Base-by-base conservation (phyloP, 169 alveolate species). In the Plasmodium falciparum region DNA sequence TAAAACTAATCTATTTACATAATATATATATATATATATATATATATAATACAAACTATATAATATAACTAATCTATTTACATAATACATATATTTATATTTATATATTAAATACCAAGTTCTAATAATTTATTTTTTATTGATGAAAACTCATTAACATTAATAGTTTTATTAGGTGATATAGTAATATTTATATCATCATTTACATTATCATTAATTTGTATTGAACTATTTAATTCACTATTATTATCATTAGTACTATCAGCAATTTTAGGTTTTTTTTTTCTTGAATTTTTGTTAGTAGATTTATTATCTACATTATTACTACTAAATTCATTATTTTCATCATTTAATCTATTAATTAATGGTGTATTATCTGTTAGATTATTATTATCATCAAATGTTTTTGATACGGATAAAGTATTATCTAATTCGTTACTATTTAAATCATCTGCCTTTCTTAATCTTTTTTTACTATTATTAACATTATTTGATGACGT, bases 61-160 rank as follows among this genome's bases (percentile, higher is more conserved):
- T 5, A 39, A 39, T 39, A 39, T 6, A 39, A 39, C 47, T 39
- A 39, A 39, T 39, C 47, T 5, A 39, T 39, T 39, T 39, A 0
- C 11, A 39, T 39, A 39, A 62, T 62, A 17, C 72, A 62, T 26
- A 6, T 26, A 24, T 13, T 4, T 20, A 17, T 13, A 13, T 62
- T 12, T 20, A 12, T 17, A 26, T 17, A 4, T 11, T 67, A 26
- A 52, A 62, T 83, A 83, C 91, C 91, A 49, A 83, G 91, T 67
- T 83, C 91, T 47, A 83, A 47, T 49, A 83, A 58, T 67, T 83
- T 83, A 61, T 73, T 70, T 72, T 72, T 69, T 24, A 83, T 83
- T 26, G 73, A 63, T 49, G 91, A 83, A 65, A 83, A 83, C 12
- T 83, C 91, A 45, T 83, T 83, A 12, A 83, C 33, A 43, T 83